Evolutionary conservation across 495 filamentous ascomycete species (phyloP).

Genomic region (Neurospora sp.): DNA sequence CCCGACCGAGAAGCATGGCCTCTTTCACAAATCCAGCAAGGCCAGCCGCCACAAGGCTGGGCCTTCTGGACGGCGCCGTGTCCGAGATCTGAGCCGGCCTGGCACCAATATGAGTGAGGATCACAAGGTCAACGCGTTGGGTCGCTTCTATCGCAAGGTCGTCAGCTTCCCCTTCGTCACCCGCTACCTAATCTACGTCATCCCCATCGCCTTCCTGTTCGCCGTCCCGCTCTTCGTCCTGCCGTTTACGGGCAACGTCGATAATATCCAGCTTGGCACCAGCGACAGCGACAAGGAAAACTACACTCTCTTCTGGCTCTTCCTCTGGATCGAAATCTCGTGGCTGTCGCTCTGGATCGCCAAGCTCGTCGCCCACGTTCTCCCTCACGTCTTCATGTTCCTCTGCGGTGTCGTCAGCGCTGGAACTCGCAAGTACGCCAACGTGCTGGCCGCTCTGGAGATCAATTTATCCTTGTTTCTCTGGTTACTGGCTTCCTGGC

Average conservation of each 20-base stretch:
- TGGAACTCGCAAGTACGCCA: slow-evolving; percentile 85
- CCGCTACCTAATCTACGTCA: slow-evolving; percentile 80
- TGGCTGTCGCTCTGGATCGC: slow-evolving; percentile 84
- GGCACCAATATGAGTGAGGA: slow-evolving; percentile 48
- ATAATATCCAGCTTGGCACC: slow-evolving; percentile 28
- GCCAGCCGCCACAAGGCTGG: neutral
- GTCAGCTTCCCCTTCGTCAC: slow-evolving; percentile 77
- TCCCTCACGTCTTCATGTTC: slow-evolving; percentile 80
- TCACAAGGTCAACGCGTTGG: slow-evolving; percentile 64
- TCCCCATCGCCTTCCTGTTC: slow-evolving; percentile 65
- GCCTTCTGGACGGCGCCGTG: slow-evolving; percentile 46
- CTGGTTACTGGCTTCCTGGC: slow-evolving; percentile 71
- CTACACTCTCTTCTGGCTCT: slow-evolving; percentile 61
- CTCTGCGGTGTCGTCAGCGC: slow-evolving; percentile 82
- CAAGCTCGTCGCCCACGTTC: slow-evolving; percentile 67
- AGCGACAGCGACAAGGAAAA: slow-evolving; percentile 31
- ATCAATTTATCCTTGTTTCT: slow-evolving; percentile 80
- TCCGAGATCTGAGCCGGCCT: slow-evolving; percentile 38
- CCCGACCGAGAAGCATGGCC: slow-evolving; percentile 28
- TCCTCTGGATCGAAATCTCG: slow-evolving; percentile 83
- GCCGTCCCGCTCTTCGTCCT: slow-evolving; percentile 73
- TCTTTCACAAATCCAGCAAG: slow-evolving; percentile 34
- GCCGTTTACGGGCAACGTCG: slow-evolving; percentile 33
- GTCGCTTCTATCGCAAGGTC: slow-evolving; percentile 76
- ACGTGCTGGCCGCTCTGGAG: slow-evolving; percentile 68